Percentiles rank a stretch among this genome's conserved stretches.
phyloP scores from a whole-genome alignment of 2,329 filamentous ascomycete species.

The Calonectria leucothoes region DNA sequence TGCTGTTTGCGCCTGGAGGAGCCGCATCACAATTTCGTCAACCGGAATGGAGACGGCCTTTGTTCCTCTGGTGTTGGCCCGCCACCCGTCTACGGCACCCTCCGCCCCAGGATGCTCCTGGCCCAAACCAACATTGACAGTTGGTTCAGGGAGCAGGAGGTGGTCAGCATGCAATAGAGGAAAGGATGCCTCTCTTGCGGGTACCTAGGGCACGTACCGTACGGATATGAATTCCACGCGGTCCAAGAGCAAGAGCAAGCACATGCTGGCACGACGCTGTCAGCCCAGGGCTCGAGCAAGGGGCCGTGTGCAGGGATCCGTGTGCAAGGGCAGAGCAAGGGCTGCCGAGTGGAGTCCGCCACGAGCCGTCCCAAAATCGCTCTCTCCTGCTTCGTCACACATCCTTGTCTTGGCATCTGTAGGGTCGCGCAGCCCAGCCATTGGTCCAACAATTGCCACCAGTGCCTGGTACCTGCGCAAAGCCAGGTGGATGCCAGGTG shows the following conservation, averaged over 20 bases:
- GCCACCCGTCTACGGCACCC: background rate
- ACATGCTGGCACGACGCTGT: conserved; percentile 33
- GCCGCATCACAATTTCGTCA: conserved; percentile 14
- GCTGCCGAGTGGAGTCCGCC: conserved; percentile 27
- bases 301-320: conserved; percentile 10
- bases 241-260: conserved; percentile 17
- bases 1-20: conserved; percentile 5
- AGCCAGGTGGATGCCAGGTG: conserved; percentile 56
- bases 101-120: background rate
- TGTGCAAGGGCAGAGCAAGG: conserved; percentile 20
- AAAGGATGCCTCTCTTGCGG: background rate
- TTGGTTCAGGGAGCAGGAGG: background rate
- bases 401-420: conserved; percentile 23
- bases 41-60: conserved; percentile 28
- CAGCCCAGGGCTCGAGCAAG: conserved; percentile 31
- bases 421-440: conserved; percentile 28
- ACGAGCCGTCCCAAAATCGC: conserved; percentile 33
- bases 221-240: conserved; percentile 27
- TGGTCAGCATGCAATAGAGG: conserved; percentile 8
- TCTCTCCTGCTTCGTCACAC: conserved; percentile 42
- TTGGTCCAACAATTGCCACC: conserved; percentile 45
- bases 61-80: background rate
- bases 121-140: background rate
- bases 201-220: conserved; percentile 30
- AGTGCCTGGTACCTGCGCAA: conserved; percentile 57